These are phyloP conservation scores for Boletus rubescentipes DNA, from an alignment of 768 basidiomycete genomes.

Conservation along the genomic window DNA sequence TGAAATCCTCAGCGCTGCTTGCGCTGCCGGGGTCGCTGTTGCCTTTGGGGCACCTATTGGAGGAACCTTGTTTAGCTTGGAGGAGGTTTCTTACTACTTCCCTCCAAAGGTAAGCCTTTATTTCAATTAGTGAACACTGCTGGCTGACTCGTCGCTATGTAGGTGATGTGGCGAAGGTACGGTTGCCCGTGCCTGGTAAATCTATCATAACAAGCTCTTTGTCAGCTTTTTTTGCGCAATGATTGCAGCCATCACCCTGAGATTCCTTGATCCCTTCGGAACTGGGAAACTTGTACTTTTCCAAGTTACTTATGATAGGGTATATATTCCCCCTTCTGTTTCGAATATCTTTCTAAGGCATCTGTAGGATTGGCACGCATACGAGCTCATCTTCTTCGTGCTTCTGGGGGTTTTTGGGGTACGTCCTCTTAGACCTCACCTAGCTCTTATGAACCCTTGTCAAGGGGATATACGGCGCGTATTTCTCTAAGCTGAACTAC, in stretches of 20 bases:
- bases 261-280: constrained; percentile 92
- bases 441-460: constrained; percentile 7
- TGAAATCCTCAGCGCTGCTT: constrained; percentile 93
- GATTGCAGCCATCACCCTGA: constrained; percentile 92
- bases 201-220: constrained; percentile 13
- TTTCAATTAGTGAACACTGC: background rate
- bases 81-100: constrained; percentile 97
- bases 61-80: constrained; percentile 87
- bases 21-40: constrained; percentile 96
- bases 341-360: constrained; percentile 2
- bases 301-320: constrained; percentile 87
- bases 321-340: constrained; percentile 21
- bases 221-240: constrained; percentile 96
- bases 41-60: constrained; percentile 97
- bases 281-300: constrained; percentile 93
- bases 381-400: constrained; percentile 83
- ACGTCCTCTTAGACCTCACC: constrained; percentile 25
- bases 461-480: constrained; percentile 91
- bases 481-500: constrained; percentile 89
- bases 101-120: constrained; percentile 71
- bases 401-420: constrained; percentile 89
- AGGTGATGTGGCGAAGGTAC: constrained; percentile 94
- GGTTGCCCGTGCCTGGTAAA: constrained; percentile 8
- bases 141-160: constrained; percentile 1
- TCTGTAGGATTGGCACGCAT: constrained; percentile 87